Base-by-base conservation (phyloP, 495 filamentous ascomycete genomes). In the Neurospora sp. region DNA sequence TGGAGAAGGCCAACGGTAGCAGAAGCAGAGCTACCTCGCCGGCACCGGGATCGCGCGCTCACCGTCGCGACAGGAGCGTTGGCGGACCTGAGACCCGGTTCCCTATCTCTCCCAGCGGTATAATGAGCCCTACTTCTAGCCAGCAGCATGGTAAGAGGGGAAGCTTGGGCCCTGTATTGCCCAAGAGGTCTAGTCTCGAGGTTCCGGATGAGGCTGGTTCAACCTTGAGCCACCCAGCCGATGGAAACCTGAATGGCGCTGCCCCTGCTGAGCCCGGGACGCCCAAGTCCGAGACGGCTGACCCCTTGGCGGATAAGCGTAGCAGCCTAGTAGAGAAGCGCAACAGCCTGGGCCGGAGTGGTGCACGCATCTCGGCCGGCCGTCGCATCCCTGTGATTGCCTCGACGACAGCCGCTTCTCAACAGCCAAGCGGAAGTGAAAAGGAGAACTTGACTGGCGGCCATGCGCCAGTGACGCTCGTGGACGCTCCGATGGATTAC, bases 1-100 rank as follows among this genome's bases (percentile, higher is more conserved):
- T 93, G 18, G 84, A 90, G 78, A 89, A 87, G 79, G 84, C 80
- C 8, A 73, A 70, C 70, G 83, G 83, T 8, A 78, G 86, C 70
- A 87, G 90, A 69, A 90, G 90, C 81, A 87, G 95, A 69, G 90
- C 88, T 45, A 89, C 89, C 27, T 93, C 90, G 75, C 94, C 93
- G n/a, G 89, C 88, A 10, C 89, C 91, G 20, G 87, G 86, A 72
- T 85, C 83, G 59, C 83, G 82, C 74, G 81, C 81, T 45, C 86
- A 89, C 75, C 89, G 92, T 70, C 88, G 95, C 74, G 95, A 97
- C 73, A 89, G 91, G 75, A 93, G 91, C 77, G 92, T 89, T 70
- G 94, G 94, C 71, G 89, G 92, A 9, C 88, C 90, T 74, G 91
- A 89, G 80, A 94, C 86, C 53, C 86, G 96, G 22, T 99, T 99